A percentile compares a stretch with the other conserved stretches of the same genome.
Evolutionary conservation across 1,284 basidiomycete species (phyloP).

Genomic region (Ceratobasidium sp.): DNA sequence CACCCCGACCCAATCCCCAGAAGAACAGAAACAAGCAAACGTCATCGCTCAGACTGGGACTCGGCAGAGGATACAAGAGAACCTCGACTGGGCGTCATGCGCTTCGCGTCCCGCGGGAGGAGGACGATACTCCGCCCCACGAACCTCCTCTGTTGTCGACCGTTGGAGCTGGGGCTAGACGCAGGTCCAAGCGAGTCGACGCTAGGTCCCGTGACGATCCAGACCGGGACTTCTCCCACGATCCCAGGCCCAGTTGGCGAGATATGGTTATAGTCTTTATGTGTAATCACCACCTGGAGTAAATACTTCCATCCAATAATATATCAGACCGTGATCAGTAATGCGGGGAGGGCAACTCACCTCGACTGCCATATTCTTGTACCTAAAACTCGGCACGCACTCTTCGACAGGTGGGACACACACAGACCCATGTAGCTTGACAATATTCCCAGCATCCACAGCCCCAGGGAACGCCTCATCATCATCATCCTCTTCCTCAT

Average conservation of each 20-base stretch:
- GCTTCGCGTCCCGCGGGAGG: background rate
- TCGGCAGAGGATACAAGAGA: too few relatives aligned
- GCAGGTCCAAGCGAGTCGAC: too few relatives aligned
- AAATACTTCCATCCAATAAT: constrained; percentile 8
- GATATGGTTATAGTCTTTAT: constrained; percentile 21
- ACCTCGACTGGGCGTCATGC: constrained; percentile 6
- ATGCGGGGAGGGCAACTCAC: background rate
- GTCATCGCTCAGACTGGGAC: too few relatives aligned
- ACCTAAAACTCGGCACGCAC: constrained; percentile 22
- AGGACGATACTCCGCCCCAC: constrained; percentile 23
- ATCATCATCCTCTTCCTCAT: constrained; percentile 57
- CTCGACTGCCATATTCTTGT: constrained; percentile 40
- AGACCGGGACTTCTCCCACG: constrained; percentile 26
- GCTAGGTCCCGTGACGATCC: constrained; percentile 22
- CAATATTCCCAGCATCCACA: constrained; percentile 57
- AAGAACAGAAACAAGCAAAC: too few relatives aligned
- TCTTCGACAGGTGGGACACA: background rate
- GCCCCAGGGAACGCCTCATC: constrained; percentile 68
- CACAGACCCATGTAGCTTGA: constrained; percentile 29
- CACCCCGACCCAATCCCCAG: too few relatives aligned
- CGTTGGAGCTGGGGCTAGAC: too few relatives aligned
- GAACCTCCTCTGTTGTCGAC: background rate
- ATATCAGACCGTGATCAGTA: background rate
- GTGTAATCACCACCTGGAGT: constrained; percentile 13
- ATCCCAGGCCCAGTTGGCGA: constrained; percentile 33